Base-by-base conservation (phyloP, 768 basidiomycete genomes). In the Rickenella mellea region DNA sequence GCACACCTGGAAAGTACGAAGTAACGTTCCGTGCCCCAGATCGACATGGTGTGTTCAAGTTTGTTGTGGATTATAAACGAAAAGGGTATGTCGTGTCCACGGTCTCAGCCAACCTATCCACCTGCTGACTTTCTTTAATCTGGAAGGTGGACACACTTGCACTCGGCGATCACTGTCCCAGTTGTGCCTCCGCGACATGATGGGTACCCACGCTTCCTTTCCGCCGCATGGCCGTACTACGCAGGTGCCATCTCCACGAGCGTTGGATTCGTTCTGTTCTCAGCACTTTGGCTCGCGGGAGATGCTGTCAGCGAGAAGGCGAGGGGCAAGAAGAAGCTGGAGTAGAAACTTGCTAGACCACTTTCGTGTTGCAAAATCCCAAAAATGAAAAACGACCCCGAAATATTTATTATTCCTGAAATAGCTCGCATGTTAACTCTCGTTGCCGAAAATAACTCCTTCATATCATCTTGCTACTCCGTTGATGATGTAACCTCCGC, bases 31-130 rank as follows among this genome's bases (percentile, higher is more conserved):
- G 78, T 30, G 82, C 80, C 2, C 96, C 96, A 6, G 94, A 98
- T 62, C 72, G 93, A 41, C 96, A 99, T 57, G 96, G 96, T 19
- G 96, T 99, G 12, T 99, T 94, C 76, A 98, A 97, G 58, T 93
- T 98, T 56, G 70, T 90, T n/a, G 63, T 96, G 32, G 76, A 93
- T 61, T 79, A 90, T 67, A 88, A 86, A 57, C 80, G 96, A 48
- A 80, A 80, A 59, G 93, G 93, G 80, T 90, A 49, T 56, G 80
- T 56, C 2, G 10, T 33, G 14, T 21, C 11, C 21, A 5, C 5
- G 10, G n/a, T n/a, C n/a, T n/a, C n/a, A 10, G 15, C 43, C 22
- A 11, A 42, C n/a, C n/a, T n/a, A n/a, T n/a, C n/a, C n/a, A n/a
- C n/a, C n/a, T n/a, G n/a, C n/a, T n/a, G n/a, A n/a, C n/a, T n/a